Evolutionary conservation across 371 early-diverging fungal species (phyloP).

Genomic region (Syncephalastrum contaminatum): DNA sequence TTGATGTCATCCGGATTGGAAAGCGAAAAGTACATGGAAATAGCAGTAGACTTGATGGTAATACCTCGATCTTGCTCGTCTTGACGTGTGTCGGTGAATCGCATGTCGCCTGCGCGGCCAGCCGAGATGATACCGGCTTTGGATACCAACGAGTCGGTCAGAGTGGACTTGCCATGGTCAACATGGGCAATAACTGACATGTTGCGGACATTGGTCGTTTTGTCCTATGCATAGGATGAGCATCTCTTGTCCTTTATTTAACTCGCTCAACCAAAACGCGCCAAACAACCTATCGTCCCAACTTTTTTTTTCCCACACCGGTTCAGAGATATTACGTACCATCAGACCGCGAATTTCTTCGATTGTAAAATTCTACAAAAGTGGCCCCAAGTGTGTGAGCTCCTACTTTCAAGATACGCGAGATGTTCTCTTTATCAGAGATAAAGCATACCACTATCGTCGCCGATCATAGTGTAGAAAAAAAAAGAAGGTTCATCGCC

Average conservation of each 20-base stretch:
- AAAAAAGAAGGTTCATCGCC: too few relatives aligned
- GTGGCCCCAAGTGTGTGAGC: too few relatives aligned
- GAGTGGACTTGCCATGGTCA: slow-evolving; percentile 94
- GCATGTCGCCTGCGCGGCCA: slow-evolving; percentile 93
- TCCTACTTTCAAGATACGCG: too few relatives aligned
- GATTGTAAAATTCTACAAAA: slow-evolving; percentile 34
- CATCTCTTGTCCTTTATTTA: too few relatives aligned
- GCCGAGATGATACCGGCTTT: slow-evolving; percentile 98
- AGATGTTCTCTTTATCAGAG: too few relatives aligned
- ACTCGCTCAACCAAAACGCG: slow-evolving; percentile 17
- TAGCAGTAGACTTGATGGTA: slow-evolving; percentile 99
- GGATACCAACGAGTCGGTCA: slow-evolving; percentile 96
- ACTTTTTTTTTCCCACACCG: slow-evolving; percentile 1
- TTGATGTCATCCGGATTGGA: slow-evolving; percentile 70
- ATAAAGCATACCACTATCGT: too few relatives aligned
- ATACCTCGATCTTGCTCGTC: slow-evolving; percentile 99
- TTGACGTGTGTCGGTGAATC: slow-evolving; percentile 97
- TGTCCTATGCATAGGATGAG: slow-evolving; percentile 12
- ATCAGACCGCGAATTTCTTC: slow-evolving; percentile 46
- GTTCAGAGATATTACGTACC: slow-evolving; percentile 34
- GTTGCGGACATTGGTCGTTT: slow-evolving; percentile 92
- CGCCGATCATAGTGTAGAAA: too few relatives aligned
- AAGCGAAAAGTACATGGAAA: slow-evolving; percentile 97
- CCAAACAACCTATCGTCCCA: not conserved
- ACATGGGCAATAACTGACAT: slow-evolving; percentile 99